These are phyloP conservation scores for Penicillium sp. DNA, from an alignment of 2,329 filamentous ascomycete species.

Conservation along the genomic window DNA sequence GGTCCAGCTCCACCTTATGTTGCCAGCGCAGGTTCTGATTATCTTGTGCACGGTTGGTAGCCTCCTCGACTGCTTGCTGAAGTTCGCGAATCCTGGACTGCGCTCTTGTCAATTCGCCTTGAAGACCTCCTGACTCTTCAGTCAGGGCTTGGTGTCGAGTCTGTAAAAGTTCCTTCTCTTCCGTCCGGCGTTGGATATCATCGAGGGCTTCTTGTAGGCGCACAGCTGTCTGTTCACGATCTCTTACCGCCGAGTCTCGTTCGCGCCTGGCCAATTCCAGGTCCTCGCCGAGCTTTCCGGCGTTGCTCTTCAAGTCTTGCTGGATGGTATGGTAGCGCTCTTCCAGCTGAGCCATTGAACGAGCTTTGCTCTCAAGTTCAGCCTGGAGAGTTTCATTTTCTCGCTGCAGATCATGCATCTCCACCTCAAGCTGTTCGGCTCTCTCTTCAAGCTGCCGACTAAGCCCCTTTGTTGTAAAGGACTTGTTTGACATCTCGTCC, in stretches of 20 bases:
- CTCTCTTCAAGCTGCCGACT: conserved; percentile 75
- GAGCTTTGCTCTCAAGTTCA: conserved; percentile 46
- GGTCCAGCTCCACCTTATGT: conserved; percentile 56
- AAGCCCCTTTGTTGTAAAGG: conserved; percentile 70
- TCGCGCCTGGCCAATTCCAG: conserved; percentile 46
- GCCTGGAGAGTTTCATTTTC: conserved; percentile 46
- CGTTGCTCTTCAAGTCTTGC: conserved; percentile 38
- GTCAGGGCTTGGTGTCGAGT: conserved; percentile 67
- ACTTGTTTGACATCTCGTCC: conserved; percentile 77
- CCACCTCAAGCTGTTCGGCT: conserved; percentile 63
- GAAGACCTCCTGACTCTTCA: conserved; percentile 65
- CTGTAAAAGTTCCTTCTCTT: conserved; percentile 69
- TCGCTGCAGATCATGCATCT: conserved; percentile 56
- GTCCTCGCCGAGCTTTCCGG: conserved; percentile 44
- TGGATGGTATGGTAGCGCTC: conserved; percentile 46
- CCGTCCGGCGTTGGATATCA: conserved; percentile 58
- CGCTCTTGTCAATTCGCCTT: conserved; percentile 59
- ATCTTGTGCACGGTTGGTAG: conserved; percentile 59
- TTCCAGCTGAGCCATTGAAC: conserved; percentile 50
- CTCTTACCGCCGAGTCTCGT: conserved; percentile 46
- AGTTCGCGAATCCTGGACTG: conserved; percentile 43
- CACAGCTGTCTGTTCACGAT: conserved; percentile 40
- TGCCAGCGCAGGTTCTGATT: conserved; percentile 58
- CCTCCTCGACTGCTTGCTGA: conserved; percentile 48
- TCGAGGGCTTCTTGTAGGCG: conserved; percentile 58